Evolutionary conservation across 441 rosid species (phyloP).

Genomic region (Breynia disticha): DNA sequence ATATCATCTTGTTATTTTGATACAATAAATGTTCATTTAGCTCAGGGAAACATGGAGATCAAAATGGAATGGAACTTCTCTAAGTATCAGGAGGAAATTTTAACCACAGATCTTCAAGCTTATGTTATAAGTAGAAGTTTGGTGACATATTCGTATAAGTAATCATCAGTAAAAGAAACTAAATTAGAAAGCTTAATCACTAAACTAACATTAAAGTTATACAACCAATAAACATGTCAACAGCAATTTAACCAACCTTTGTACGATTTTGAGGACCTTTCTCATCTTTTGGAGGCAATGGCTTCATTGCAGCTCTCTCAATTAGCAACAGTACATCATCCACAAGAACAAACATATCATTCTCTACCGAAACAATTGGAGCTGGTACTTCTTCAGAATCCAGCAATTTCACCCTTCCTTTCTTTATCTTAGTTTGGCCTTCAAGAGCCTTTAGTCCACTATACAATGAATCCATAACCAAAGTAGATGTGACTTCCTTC

Average conservation of each 20-base stretch:
- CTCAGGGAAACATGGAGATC: too few species aligned
- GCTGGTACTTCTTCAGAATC: slow-evolving; percentile 73
- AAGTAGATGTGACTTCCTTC: slow-evolving; percentile 94
- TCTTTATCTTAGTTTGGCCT: slow-evolving; percentile 63
- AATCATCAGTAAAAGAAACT: too few species aligned
- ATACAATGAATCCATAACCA: slow-evolving; percentile 95
- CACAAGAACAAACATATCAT: slow-evolving; percentile 75
- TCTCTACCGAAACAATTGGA: slow-evolving; percentile 73
- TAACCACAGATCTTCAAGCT: too few species aligned
- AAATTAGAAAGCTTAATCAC: too few species aligned
- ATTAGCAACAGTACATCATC: slow-evolving; percentile 77
- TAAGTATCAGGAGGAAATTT: too few species aligned
- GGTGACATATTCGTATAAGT: too few species aligned
- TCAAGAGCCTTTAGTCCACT: slow-evolving; percentile 90
- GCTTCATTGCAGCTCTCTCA: slow-evolving; percentile 77
- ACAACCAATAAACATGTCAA: background rate
- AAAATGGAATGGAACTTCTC: too few species aligned
- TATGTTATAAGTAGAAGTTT: too few species aligned
- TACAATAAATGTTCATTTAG: background rate
- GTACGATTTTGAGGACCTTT: slow-evolving; percentile 81
- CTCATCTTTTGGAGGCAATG: slow-evolving; percentile 81
- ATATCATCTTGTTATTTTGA: background rate
- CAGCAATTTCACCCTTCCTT: slow-evolving; percentile 41
- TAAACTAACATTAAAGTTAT: too few species aligned
- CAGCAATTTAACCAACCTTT: slow-evolving; percentile 37